Evolutionary conservation across 495 filamentous ascomycete genomes (phyloP), one percentile per base, ranked within the genome.

Genomic region (Cladorrhinum samala): DNA sequence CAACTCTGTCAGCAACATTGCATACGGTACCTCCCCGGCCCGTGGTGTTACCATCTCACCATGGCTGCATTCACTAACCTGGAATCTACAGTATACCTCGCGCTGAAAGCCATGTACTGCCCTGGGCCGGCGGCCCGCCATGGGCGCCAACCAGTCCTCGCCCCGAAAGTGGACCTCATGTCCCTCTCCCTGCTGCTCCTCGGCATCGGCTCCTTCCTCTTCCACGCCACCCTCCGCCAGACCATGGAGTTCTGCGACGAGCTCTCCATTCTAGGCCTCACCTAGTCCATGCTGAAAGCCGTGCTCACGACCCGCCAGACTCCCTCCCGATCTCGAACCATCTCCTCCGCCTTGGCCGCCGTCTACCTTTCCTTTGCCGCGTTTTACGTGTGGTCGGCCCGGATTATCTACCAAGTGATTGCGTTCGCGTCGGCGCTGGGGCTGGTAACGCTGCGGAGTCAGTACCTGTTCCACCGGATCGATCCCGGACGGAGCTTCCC

Each of bases 261-360:
- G 49, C 64, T 82, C 25, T 76, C 78, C n/a, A 84, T 84, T 80
- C 71, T 77, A 41, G 60, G 79, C 7, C 70, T 80, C 4, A 73
- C 71, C 1, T 75, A 72, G 48, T 67, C 74, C 7, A 66, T 82
- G 21, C 61, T 83, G 0, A 76, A 82, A 25, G 74, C 74, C 25
- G 57, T 77, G n/a, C 68, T 74, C 33, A 75, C 77, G 73, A 71
- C 46, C 58, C 72, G 43, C 16, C 45, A 8, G 58, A 66, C 8
- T 57, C 64, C 9, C 57, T 16, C 54, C 36, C 44, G 57, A 11
- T 67, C 61, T 16, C 62, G 63, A 0, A 27, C 46, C 2, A 53
- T 70, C 17, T 68, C 71, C 11, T 38, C 74, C 2, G 50, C 4
- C 21, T 46, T 65, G 25, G 50, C 62, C 1, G 25, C 49, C 7